These are phyloP conservation scores for Thraustochytrium striatum DNA, from an alignment of 352 stramenopile genomes.

Conservation along the genomic window DNA sequence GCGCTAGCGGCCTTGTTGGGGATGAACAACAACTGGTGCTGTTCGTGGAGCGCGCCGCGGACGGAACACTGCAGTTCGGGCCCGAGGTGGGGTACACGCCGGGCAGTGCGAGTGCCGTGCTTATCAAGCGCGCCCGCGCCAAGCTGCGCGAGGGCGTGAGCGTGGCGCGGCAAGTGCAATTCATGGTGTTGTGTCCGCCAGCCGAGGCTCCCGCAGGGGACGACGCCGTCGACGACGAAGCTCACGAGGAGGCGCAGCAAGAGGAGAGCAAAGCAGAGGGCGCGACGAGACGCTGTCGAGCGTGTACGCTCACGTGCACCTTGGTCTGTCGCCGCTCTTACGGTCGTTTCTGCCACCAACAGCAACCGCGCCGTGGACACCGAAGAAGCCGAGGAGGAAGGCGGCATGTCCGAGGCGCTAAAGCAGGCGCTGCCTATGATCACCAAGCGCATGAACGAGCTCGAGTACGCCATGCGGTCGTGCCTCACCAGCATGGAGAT, in stretches of 20 bases:
- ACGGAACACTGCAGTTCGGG: not conserved
- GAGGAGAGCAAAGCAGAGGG: not conserved
- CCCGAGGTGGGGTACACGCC: conserved; percentile 14
- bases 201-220: not conserved
- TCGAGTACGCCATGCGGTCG: conserved; percentile 84
- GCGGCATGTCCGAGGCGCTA: conserved; percentile 19
- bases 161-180: not conserved
- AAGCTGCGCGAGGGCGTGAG: not conserved
- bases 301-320: conserved; percentile 19
- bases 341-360: not conserved
- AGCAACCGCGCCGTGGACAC: not conserved
- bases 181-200: not conserved
- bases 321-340: conserved; percentile 4
- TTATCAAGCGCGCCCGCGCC: not conserved
- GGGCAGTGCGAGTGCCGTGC: conserved; percentile 13
- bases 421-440: conserved; percentile 29
- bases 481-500: conserved; percentile 92
- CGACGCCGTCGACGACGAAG: not conserved
- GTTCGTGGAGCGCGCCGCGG: conserved; percentile 2
- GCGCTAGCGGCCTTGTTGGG: not conserved
- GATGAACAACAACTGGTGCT: conserved; percentile 6
- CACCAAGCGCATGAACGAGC: conserved; percentile 72
- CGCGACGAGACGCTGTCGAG: not conserved
- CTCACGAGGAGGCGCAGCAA: not conserved
- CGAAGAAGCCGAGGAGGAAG: not conserved